Percentiles rank a stretch among this genome's conserved stretches.
These are phyloP conservation scores for Aristolochia fimbriata DNA, from an alignment of 164 flowering plant species.

Conservation along the genomic window DNA sequence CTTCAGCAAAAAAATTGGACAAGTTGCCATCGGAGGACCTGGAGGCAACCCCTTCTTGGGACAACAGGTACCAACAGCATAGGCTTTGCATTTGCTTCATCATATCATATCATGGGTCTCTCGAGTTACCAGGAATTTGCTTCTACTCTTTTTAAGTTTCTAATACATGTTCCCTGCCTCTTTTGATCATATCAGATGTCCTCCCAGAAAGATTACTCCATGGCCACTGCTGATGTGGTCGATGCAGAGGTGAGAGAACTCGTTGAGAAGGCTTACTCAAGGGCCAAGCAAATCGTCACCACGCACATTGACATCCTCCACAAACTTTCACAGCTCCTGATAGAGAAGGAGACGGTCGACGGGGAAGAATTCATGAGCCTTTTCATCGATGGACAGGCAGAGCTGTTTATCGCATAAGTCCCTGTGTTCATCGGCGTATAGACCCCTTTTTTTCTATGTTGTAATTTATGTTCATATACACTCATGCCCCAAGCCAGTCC, in stretches of 20 bases:
- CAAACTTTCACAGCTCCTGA: slow-evolving; percentile 87
- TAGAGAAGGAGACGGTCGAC: slow-evolving; percentile 93
- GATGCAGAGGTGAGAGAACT: slow-evolving; percentile 93
- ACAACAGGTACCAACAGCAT: slow-evolving; percentile 52
- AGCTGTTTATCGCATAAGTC: slow-evolving; percentile 43
- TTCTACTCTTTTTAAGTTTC: too few species aligned
- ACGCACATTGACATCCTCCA: slow-evolving; percentile 90
- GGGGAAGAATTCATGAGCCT: slow-evolving; percentile 99
- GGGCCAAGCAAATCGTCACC: slow-evolving; percentile 64
- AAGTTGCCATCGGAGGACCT: slow-evolving; percentile 85
- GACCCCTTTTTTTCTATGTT: too few species aligned
- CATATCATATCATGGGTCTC: too few species aligned
- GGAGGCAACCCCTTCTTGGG: slow-evolving; percentile 98
- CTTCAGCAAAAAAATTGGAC: slow-evolving; percentile 98
- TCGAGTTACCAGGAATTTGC: too few species aligned
- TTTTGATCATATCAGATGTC: slow-evolving; percentile 67
- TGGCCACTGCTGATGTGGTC: slow-evolving; percentile 97
- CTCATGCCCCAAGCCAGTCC: too few species aligned
- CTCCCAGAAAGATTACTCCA: slow-evolving; percentile 86
- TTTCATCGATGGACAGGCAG: slow-evolving; percentile 93
- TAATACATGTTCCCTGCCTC: not conserved
- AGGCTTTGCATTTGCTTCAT: too few species aligned
- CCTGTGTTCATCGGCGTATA: too few species aligned
- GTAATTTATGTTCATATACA: slow-evolving; percentile 9
- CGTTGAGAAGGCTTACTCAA: slow-evolving; percentile 70